Base-by-base conservation (phyloP, 306 rosid genomes). In the Corylus heterophylla region DNA sequence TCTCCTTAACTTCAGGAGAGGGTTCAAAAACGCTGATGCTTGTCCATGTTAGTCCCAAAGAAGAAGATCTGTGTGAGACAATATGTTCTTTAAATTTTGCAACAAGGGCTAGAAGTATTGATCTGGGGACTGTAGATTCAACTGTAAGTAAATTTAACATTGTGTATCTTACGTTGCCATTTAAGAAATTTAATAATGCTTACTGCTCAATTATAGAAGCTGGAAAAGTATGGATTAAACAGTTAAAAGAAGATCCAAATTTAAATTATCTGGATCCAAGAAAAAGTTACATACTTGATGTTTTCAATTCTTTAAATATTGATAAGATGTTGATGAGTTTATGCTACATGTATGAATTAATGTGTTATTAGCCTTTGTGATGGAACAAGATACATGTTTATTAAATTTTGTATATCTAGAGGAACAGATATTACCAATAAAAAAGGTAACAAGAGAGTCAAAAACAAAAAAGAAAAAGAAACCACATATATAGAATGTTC, bases 21-120 rank as follows among this genome's bases (percentile, higher is more conserved):
- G 84, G 77, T 77, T 84, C 87, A 67, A 84, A 84, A 77, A 76
- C 82, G 63, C 87, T 84, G 71, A 80, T 84, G 84, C 78, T 84
- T 37, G 87, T 80, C 54, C 87, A 84, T 69, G 76, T 80, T 47
- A 84, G 87, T 80, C 82, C 82, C 66, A 84, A 73, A 58, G 87
- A 84, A 77, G 84, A 84, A 56, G 87, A 84, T 77, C 68, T 84
- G 45, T 80, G 85, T 35, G 87, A 84, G 73, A 84, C 87, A 76
- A 62, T 80, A 54, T 84, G 85, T 70, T 76, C 87, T 56, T 73
- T 84, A 63, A 77, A 81, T 74, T 84, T 84, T 20, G 85, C 87
- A 39, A 80, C 87, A 44, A 76, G 87, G 66, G 85, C 50, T 17
- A 58, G 82, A 77, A 84, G 82, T 63, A 75, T 84, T 80, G 82